A percentile compares a stretch with the other conserved stretches of the same genome.
Conservation (phyloP, 192 early-diverging fungal species). For the Backusella tuberculispora region DNA sequence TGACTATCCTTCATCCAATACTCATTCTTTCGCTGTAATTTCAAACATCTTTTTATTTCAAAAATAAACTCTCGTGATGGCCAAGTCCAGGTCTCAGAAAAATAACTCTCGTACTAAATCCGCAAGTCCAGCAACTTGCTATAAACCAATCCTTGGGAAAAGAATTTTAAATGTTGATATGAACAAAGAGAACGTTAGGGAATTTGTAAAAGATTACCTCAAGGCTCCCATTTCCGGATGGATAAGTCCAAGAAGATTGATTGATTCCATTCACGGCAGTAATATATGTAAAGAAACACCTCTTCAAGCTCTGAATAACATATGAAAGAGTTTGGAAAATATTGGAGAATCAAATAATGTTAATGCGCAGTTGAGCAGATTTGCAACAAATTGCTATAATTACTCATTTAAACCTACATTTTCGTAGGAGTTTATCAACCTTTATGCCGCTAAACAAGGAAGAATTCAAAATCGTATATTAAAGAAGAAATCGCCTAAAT, state of each 20-base stretch:
- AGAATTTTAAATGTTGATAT: neutral
- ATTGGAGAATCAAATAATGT: neutral
- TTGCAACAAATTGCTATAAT: neutral
- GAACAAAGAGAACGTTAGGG: no score
- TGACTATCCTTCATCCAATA: no score
- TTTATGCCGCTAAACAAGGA: neutral
- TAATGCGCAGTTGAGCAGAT: neutral
- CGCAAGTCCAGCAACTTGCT: neutral
- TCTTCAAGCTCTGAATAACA: neutral
- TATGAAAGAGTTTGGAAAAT: neutral
- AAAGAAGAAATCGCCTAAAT: neutral
- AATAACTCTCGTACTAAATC: neutral
- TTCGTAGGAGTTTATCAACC: neutral
- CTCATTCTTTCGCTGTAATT: no score
- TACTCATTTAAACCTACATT: neutral
- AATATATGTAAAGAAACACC: neutral
- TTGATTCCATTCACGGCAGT: neutral
- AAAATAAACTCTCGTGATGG: no score
- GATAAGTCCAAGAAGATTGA: no score
- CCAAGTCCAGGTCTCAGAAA: neutral
- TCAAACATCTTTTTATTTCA: no score
- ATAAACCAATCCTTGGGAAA: neutral
- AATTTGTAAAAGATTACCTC: no score
- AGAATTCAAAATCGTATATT: neutral
- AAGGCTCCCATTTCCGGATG: no score